Evolutionary conservation across 257 asterid genomes (phyloP).

Genomic region (Solanum rostratum): DNA sequence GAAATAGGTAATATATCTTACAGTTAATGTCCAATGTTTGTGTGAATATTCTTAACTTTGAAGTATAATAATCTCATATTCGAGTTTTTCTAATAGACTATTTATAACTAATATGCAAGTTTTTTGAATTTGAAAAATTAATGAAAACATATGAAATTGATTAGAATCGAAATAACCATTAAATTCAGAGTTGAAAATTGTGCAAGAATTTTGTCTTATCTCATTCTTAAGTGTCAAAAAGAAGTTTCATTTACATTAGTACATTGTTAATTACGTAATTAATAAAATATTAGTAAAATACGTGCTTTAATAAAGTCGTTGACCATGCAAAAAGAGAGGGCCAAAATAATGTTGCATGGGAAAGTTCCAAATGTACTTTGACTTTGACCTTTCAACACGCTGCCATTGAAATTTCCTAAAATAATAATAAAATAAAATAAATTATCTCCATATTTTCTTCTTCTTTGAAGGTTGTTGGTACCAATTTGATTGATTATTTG

Average conservation of each 20-base stretch:
- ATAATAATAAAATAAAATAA: no score
- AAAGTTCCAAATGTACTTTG: not conserved
- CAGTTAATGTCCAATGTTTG: not conserved
- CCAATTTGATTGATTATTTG: not conserved
- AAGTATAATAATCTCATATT: not conserved
- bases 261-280: not conserved
- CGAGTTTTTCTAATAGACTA: not conserved
- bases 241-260: not conserved
- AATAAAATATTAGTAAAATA: not conserved
- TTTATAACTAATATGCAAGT: not conserved
- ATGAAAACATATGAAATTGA: not conserved
- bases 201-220: not conserved
- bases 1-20: not conserved
- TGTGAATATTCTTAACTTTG: not conserved
- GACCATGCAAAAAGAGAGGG: not conserved
- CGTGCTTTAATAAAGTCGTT: not conserved
- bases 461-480: not conserved
- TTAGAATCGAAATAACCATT: not conserved
- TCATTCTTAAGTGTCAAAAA: not conserved
- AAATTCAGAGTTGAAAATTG: not conserved
- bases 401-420: not conserved
- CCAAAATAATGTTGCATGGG: not conserved
- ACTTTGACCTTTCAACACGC: not conserved
- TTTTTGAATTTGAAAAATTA: not conserved
- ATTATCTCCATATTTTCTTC: not conserved